Base-by-base conservation (phyloP, 202 grass and related monocot species). In the Setaria italica region DNA sequence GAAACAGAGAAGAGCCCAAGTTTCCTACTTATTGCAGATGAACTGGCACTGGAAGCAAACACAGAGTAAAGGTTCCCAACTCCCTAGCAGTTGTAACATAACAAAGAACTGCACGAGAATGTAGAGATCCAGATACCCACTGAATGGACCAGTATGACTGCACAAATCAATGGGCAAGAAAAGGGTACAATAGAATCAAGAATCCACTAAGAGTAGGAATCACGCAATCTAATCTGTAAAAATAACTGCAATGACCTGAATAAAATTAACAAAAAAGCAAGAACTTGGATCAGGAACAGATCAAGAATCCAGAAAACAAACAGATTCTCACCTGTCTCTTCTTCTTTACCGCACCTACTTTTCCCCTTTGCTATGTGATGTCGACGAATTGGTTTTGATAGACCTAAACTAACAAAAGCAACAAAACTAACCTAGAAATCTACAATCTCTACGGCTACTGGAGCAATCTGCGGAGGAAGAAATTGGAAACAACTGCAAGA, bases 361-460 rank as follows among this genome's bases (percentile, higher is more conserved):
- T 67, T 17, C 51, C 82, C 67, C 71, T 68, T 60, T 51, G 9
- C 47, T 11, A 51, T 60, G 79, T 83, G 73, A 60, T 43, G 88
- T 83, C 79, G 84, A 49, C 88, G 79, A 90, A 74, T 78, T 78
- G 67, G 32, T 78, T 67, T 86, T 42, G 88, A 56, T 50, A 21
- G 17, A 82, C 25, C 53, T 70, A 34, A 17, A 50, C n/a, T 60
- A 62, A 56, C 51, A 16, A 34, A 76, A 14, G 20, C 3, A 57
- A 13, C 17, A 34, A 81, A n/a, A 58, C 41, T 33, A 41, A 5
- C 57, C 48, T 67, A 72, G 9, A 32, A 72, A 82, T 65, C 34
- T 34, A 69, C 77, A 76, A n/a, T 7, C 7, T 1, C 46, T 50
- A 78, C 17, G 39, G 35, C 65, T 86, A 46, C 29, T 72, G 83